These are phyloP conservation scores for Thamnidium elegans DNA, from an alignment of 192 early-diverging fungal species.

Conservation along the genomic window DNA sequence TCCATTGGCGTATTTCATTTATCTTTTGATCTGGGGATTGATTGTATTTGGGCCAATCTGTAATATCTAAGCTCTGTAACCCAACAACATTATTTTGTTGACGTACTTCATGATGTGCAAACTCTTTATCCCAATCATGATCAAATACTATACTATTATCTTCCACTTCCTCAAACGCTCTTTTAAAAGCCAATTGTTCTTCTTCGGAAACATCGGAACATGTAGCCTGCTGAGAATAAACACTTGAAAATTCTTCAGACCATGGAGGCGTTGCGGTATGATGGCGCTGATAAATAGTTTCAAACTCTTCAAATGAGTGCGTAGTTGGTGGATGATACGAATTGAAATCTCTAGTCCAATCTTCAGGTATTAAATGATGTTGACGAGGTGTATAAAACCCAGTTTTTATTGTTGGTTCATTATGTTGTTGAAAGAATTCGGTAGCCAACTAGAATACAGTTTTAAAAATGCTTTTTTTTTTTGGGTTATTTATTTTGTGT, in stretches of 20 bases:
- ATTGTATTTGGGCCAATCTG: no score
- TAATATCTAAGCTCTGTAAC: no score
- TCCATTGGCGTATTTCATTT: constrained; percentile 59
- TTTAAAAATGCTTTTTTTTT: no score
- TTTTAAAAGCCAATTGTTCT: constrained; percentile 17
- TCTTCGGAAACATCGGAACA: constrained; percentile 13
- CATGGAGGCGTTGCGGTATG: neutral
- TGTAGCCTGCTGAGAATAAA: neutral
- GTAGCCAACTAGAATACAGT: neutral
- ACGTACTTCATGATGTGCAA: constrained; percentile 2
- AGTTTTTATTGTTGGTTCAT: no score
- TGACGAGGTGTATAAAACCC: no score
- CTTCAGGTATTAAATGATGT: no score
- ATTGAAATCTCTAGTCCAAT: no score
- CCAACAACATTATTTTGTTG: constrained; percentile 38
- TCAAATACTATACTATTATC: neutral
- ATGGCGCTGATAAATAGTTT: neutral
- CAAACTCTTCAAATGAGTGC: neutral
- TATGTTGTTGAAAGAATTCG: no score
- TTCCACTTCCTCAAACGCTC: constrained; percentile 2
- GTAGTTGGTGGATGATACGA: neutral
- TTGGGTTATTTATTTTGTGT: no score
- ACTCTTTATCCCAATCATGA: constrained; percentile 13
- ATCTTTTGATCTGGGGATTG: no score
- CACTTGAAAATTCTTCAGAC: constrained; percentile 4